Evolutionary conservation across 352 stramenopile genomes (phyloP), one percentile per base, ranked within the genome.

Genomic region (Phytophthora capsici): DNA sequence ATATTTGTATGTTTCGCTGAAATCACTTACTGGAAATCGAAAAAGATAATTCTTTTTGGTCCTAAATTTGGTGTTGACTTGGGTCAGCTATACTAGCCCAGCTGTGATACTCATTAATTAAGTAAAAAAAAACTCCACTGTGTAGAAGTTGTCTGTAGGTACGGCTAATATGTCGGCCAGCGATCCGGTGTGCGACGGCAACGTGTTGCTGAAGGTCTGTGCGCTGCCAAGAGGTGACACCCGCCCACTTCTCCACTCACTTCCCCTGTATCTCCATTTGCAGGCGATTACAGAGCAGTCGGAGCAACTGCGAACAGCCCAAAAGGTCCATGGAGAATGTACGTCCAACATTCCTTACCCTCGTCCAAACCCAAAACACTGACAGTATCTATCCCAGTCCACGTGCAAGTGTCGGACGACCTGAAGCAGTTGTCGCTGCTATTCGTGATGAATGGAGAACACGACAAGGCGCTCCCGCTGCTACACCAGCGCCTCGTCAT

Each of bases 401-500:
- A 88, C 37, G 50, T 34, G 12, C 65, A 54, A 6, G 65, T 91
- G 16, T 86, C 82, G n/a, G 80, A 91, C 45, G 73, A 91, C 34
- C 72, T 93, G 26, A 78, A 75, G 51, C 82, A 93, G 59, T 69
- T 91, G 30, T 80, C 80, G 32, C 59, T 88, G 50, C 80, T 91
- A 57, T 86, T 77, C 66, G 86, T 80, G 56, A 91, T 93, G 80
- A 79, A 78, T 40, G 79, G 84, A 34, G 78, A 81, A 30, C 72
- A 85, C 65, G 80, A 86, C 37, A 78, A 88, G 60, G 82, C 84
- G 48, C 77, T 93, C 25, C 73, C 76, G 22, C 71, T 91, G 60
- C 75, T 93, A 45, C 84, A 93, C 59, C 80, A 78, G 59, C 82
- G 83, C 2, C 79, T 93, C n/a, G 84, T 93, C 26, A 93, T 93